Base-by-base conservation (phyloP, 352 stramenopile genomes). In the Phytopythium aichiense region DNA sequence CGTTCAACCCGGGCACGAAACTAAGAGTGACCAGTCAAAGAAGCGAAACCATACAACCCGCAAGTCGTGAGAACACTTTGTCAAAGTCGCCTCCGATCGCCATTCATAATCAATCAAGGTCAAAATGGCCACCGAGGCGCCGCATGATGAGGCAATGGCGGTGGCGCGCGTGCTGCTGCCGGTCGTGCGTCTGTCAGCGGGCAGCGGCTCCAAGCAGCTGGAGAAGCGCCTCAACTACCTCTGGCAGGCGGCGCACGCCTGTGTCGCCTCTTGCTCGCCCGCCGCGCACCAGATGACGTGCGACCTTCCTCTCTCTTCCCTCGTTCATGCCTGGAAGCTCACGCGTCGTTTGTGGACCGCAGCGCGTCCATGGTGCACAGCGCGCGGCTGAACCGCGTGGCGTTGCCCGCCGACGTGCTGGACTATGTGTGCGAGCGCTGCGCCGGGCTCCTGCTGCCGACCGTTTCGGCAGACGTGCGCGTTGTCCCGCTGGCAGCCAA, bases 381-480 rank as follows among this genome's bases (percentile, higher is more conserved):
- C 35, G 80, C 73, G 61, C 65, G 77, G 23, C 35, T 64, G 0
- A 73, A 66, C 13, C 72, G 58, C 25, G 63, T 69, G 0, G 63
- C 75, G 42, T 63, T 94, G n/a, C 71, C 84, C 3, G 45, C 61
- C 6, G 45, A 64, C 1, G 73, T 89, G 25, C 56, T 91, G 22
- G 81, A 92, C 65, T 89, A 71, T 35, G 67, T 94, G 7, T 94
- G 86, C 59, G 77, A 87, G 45, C 61, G 65, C 28, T 94, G 86
- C 40, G 78, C 66, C 25, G 83, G 65, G 8, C 64, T 94, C 1
- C 38, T 91, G 12, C 60, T 92, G 33, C 86, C 86, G 31, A 84
- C 77, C 38, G 43, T 92, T 8, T 83, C 81, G 7, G 73, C 79
- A 0, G 66, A 74, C 43, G 77, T 88, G 20, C 78, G 68, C 13